phyloP scores from a whole-genome alignment of 768 basidiomycete species.

The Phlegmacium glaucopus region DNA sequence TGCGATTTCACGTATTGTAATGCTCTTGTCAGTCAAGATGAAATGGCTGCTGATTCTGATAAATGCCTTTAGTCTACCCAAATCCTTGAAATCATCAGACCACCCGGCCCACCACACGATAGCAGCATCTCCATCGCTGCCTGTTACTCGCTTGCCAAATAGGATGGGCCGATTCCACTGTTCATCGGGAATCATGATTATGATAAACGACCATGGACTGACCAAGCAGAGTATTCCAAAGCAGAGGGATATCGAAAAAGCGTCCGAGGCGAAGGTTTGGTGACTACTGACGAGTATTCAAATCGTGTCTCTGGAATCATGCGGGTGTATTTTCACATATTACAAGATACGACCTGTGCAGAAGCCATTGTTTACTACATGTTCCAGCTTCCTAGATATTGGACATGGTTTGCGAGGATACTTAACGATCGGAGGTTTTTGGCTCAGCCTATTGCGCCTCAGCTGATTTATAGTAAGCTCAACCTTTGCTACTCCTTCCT shows the following conservation, averaged over 20 bases:
- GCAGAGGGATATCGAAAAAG: conserved; percentile 55
- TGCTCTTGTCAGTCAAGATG: conserved; percentile 23
- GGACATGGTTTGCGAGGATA: conserved; percentile 72
- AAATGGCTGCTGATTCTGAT: conserved; percentile 5
- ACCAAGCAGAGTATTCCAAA: conserved; percentile 38
- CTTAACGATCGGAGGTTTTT: conserved; percentile 49
- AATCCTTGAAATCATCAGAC: conserved; percentile 33
- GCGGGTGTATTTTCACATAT: conserved; percentile 82
- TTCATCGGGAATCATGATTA: conserved; percentile 52
- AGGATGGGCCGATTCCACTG: conserved; percentile 79
- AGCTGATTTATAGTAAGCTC: conserved; percentile 62
- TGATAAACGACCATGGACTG: conserved; percentile 44
- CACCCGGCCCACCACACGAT: conserved; percentile 26
- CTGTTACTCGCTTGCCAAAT: conserved; percentile 85
- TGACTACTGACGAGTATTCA: conserved; percentile 58
- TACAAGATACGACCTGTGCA: conserved; percentile 41
- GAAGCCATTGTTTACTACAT: conserved; percentile 43
- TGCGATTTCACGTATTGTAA: conserved; percentile 63
- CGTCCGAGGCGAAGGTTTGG: conserved; percentile 37
- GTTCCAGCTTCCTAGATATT: conserved; percentile 63
- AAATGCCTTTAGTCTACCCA: conserved; percentile 37
- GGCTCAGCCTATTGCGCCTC: conserved; percentile 56
- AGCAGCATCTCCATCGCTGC: conserved; percentile 65
- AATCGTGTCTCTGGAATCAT: conserved; percentile 73
- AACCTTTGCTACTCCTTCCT: conserved; percentile 1